Base-by-base conservation (phyloP, 1,139 yeast genomes). In the Lizanozyma gosingica region DNA sequence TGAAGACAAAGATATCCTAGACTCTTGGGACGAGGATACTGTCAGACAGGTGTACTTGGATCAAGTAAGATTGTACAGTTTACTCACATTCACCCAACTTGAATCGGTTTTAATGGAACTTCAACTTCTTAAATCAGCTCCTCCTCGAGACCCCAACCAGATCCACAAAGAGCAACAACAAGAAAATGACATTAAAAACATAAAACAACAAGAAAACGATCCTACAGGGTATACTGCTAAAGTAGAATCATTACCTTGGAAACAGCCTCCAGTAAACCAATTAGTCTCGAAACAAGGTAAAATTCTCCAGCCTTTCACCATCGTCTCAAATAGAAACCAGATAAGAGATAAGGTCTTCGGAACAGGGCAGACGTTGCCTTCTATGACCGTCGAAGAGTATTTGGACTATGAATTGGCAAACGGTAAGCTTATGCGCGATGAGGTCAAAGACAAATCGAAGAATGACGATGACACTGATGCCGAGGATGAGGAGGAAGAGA, bases 311-410 rank as follows among this genome's bases (percentile, higher is more conserved):
- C 97, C 97, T 4, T 92, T 92, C 58, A 85, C 94, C 0, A 73
- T 92, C 27, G 78, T 87, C 4, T 67, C 79, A 4, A 62, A 67
- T 36, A 70, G 84, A 41, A 75, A 79, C 18, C 76, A 80, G 37
- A 51, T 86, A 17, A 68, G 72, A 43, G 63, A 68, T 18, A 77
- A 80, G 49, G 96, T 90, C 0, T 80, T 77, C 54, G 97, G 97
- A 1, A 86, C 95, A 1, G 98, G 97, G 1, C 97, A 92, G 59
- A 80, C 76, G 33, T 67, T 92, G 34, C 99, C 99, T 1, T 86
- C 97, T 0, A 87, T 94, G 95, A 70, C 95, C 0, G 92, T 94
- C 0, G 98, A 92, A 48, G 97, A 92, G 52, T 83, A 84, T 47
- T 67, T 92, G 40, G 95, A 88, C 41, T 80, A 85, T 51, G 98